Base-by-base conservation (phyloP, 2,329 filamentous ascomycete genomes). In the Oidium heveae region DNA sequence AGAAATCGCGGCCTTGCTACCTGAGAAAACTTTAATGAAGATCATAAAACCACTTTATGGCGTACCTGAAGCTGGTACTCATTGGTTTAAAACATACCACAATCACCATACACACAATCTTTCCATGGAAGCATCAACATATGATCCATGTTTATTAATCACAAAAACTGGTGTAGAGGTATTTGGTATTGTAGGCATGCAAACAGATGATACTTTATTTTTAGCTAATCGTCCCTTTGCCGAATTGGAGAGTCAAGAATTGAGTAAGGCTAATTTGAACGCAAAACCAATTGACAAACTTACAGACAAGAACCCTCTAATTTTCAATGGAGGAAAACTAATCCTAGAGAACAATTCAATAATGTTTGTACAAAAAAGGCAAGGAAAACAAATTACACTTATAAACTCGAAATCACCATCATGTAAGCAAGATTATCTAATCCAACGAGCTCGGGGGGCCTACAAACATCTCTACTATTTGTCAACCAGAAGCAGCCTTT, bases 131-230 rank as follows among this genome's bases (percentile, higher is more conserved):
- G n/a, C n/a, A n/a, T n/a, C n/a, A n/a, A n/a, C n/a, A n/a, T n/a
- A n/a, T n/a, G n/a, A n/a, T n/a, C n/a, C n/a, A n/a, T 33, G 28
- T n/a, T 16, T 51, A 20, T 20, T 52, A 36, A 36, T 52, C n/a
- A 36, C n/a, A 36, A 13, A 12, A 36, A 20, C 49, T 13, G 7
- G 34, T 28, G 18, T 16, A 9, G 15, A 36, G 49, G 15, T 12
- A 28, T 55, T 55, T 49, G 54, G 54, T 6, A 28, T 53, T 36
- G 32, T 55, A 20, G 54, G 49, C 7, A 36, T 55, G 13, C 54
- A 43, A 53, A 55, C 54, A 7, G 54, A 55, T 36, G 55, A 53
- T 36, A 55, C 20, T 6, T 16, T 32, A 52, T 28, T 34, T 18
- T 13, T 36, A 49, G 10, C 12, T 34, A 24, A 57, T 36, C 20